Evolutionary conservation across 805 yeast genomes (phyloP).

Genomic region (Zygosaccharomyces gambellarensis): DNA sequence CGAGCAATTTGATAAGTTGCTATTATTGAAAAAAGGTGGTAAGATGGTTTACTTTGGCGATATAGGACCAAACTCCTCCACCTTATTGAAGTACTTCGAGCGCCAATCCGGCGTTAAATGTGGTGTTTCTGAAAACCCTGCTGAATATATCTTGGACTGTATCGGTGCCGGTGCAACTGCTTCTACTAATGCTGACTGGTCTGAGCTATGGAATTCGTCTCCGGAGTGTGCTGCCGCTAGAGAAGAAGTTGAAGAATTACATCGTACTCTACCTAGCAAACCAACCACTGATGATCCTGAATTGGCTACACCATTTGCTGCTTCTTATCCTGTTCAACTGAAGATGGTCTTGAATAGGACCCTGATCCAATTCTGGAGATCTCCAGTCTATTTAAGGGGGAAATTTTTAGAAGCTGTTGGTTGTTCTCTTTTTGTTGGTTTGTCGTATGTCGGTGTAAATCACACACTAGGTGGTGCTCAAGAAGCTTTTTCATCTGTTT

Average conservation of each 20-base stretch:
- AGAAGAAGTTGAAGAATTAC: slow-evolving; percentile 51
- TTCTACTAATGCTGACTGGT: slow-evolving; percentile 53
- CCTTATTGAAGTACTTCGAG: slow-evolving; percentile 63
- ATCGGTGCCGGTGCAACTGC: slow-evolving; percentile 84
- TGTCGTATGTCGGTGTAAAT: slow-evolving; percentile 58
- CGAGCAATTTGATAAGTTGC: slow-evolving; percentile 61
- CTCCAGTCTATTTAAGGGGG: slow-evolving; percentile 55
- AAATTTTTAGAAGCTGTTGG: slow-evolving; percentile 49
- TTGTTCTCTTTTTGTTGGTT: slow-evolving; percentile 60
- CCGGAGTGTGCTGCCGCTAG: slow-evolving; percentile 48
- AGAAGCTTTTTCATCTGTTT: slow-evolving; percentile 57
- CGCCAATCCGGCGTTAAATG: slow-evolving; percentile 68
- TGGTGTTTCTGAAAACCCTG: slow-evolving; percentile 59
- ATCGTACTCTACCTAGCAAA: slow-evolving; percentile 37
- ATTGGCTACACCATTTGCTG: slow-evolving; percentile 44
- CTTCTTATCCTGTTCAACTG: slow-evolving; percentile 40
- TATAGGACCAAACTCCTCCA: slow-evolving; percentile 57
- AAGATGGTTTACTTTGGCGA: slow-evolving; percentile 79
- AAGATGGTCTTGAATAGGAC: slow-evolving; percentile 47
- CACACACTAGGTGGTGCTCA: slow-evolving; percentile 60
- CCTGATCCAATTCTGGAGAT: slow-evolving; percentile 59
- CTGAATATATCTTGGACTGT: slow-evolving; percentile 67
- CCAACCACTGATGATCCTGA: slow-evolving; percentile 35
- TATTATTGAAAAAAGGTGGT: slow-evolving; percentile 71
- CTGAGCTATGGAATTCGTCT: slow-evolving; percentile 53